These are phyloP conservation scores for Mycena olivaceomarginata DNA, from an alignment of 768 basidiomycete species.

Conservation along the genomic window DNA sequence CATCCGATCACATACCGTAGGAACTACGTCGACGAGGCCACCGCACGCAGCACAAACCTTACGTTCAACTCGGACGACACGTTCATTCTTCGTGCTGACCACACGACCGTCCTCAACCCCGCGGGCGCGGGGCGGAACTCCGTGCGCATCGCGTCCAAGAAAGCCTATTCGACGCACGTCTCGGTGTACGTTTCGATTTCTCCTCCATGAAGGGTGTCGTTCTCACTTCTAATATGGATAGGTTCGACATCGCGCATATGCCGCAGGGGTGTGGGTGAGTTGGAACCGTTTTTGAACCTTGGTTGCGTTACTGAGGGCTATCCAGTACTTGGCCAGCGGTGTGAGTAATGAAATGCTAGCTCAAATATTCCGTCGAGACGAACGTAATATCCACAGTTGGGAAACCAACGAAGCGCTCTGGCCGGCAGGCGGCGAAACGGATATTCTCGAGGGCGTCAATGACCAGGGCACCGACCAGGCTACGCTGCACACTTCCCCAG, in stretches of 20 bases:
- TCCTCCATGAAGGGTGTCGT: no score
- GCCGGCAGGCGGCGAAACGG: constrained; percentile 59
- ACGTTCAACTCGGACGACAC: constrained; percentile 69
- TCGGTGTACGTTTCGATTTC: constrained; percentile 62
- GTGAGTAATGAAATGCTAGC: constrained; percentile 41
- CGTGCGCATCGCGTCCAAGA: constrained; percentile 70
- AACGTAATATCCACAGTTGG: constrained; percentile 56
- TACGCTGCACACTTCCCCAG: constrained; percentile 64
- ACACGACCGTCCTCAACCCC: constrained; percentile 63
- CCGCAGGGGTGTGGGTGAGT: constrained; percentile 71
- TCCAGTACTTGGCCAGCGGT: constrained; percentile 63
- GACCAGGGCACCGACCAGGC: constrained; percentile 62
- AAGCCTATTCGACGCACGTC: constrained; percentile 71
- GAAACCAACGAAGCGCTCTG: constrained; percentile 63
- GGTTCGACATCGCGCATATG: constrained; percentile 70
- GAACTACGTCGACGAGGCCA: constrained; percentile 60
- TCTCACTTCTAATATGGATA: constrained; percentile 51
- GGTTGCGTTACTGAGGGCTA: neutral
- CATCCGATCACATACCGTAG: constrained; percentile 44
- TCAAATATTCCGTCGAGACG: no score
- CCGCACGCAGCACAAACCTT: constrained; percentile 67
- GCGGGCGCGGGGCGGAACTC: constrained; percentile 72
- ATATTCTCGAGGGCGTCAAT: constrained; percentile 69
- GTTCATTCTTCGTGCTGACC: constrained; percentile 74
- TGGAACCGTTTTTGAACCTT: constrained; percentile 15